These are phyloP conservation scores for Teratosphaeria destructans DNA, from an alignment of 2,329 filamentous ascomycete genomes.

Conservation along the genomic window DNA sequence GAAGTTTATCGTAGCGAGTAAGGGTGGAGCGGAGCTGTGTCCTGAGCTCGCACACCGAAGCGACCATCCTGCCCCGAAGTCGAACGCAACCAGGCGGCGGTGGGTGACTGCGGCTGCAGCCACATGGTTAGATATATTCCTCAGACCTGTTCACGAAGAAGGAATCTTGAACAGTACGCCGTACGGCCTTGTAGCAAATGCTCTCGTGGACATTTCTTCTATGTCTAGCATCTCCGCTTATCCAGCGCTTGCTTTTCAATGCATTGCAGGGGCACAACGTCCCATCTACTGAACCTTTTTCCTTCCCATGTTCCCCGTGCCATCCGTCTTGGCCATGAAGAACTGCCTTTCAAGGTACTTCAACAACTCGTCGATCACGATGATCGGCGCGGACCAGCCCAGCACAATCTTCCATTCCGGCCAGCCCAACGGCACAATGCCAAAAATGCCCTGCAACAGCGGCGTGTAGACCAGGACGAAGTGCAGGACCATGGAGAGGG, in stretches of 20 bases:
- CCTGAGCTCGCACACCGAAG: background rate
- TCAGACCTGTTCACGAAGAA: too few relatives aligned
- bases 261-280: background rate
- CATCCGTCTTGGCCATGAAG: slow-evolving; percentile 23
- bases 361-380: slow-evolving; percentile 81
- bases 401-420: slow-evolving; percentile 89
- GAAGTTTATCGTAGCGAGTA: background rate
- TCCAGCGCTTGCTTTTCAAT: background rate
- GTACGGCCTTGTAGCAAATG: too few relatives aligned
- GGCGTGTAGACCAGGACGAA: slow-evolving; percentile 90
- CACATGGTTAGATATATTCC: too few relatives aligned
- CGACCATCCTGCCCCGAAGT: too few relatives aligned
- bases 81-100: too few relatives aligned
- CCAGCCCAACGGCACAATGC: slow-evolving; percentile 77
- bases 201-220: background rate
- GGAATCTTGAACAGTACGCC: too few relatives aligned
- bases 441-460: slow-evolving; percentile 78
- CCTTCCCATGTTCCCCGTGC: slow-evolving; percentile 4
- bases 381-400: slow-evolving; percentile 78
- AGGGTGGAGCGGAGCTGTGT: background rate
- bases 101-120: too few relatives aligned
- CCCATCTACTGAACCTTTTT: background rate
- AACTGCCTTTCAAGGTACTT: slow-evolving; percentile 58
- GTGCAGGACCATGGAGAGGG: slow-evolving; percentile 85
- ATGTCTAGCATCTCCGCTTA: background rate